These are phyloP conservation scores for Misopates orontium DNA, from an alignment of 257 asterid species.

Conservation along the genomic window DNA sequence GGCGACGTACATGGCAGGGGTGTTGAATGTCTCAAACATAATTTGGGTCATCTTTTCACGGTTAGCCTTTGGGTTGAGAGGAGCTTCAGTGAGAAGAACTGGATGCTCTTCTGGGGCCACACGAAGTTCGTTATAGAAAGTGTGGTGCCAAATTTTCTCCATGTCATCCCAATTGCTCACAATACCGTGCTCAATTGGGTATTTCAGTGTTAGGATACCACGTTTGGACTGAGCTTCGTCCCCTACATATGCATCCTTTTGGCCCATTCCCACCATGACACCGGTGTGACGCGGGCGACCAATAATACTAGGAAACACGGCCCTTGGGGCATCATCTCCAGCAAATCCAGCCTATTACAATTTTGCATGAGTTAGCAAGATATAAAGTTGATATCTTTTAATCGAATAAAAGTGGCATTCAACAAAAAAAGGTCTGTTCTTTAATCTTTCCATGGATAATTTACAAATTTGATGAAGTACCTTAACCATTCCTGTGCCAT, in stretches of 20 bases:
- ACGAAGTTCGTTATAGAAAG: slow-evolving; percentile 3
- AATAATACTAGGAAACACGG: slow-evolving; percentile 22
- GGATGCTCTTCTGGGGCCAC: slow-evolving; percentile 6
- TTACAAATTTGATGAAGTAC: no score
- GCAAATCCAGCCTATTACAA: slow-evolving; percentile 24
- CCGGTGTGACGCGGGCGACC: slow-evolving; percentile 28
- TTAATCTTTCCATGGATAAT: no score
- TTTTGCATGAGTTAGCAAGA: background rate
- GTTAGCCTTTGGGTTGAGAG: background rate
- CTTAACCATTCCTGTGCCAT: no score
- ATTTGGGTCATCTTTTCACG: slow-evolving; percentile 2
- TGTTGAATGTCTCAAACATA: background rate
- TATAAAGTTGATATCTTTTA: no score
- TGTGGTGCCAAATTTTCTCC: slow-evolving; percentile 3
- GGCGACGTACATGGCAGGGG: background rate
- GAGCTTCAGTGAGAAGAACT: background rate
- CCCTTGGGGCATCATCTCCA: slow-evolving; percentile 30
- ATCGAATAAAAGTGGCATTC: no score
- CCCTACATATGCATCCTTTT: background rate
- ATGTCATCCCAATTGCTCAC: background rate
- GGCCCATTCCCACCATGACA: slow-evolving; percentile 20
- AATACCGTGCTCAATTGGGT: slow-evolving; percentile 1
- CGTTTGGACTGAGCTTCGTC: slow-evolving; percentile 6
- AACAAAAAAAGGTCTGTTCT: no score
- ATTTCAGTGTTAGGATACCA: background rate